These are phyloP conservation scores for Aspergillus baeticus DNA, from an alignment of 495 filamentous ascomycete genomes.

Conservation along the genomic window DNA sequence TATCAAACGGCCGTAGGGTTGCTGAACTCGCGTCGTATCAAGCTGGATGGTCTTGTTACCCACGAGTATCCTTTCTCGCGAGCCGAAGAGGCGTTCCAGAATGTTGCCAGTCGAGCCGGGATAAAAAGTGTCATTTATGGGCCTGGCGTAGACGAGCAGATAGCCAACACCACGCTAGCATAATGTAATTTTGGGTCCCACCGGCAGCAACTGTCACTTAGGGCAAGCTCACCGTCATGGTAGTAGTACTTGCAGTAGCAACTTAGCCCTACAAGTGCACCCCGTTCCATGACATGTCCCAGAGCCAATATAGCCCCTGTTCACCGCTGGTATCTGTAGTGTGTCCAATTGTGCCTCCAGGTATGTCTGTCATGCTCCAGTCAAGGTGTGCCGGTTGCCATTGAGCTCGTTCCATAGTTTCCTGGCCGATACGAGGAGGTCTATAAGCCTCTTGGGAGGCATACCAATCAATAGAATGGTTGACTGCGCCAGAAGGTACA, in stretches of 20 bases:
- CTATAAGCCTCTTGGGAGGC: conserved; percentile 2
- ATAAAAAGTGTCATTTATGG: conserved; percentile 36
- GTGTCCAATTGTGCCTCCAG: neutral
- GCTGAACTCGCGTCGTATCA: conserved; percentile 37
- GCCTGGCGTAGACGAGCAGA: conserved; percentile 22
- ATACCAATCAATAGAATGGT: conserved; percentile 3
- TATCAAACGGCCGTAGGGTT: conserved; percentile 76
- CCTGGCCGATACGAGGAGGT: neutral
- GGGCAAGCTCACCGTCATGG: neutral
- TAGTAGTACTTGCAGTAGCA: neutral
- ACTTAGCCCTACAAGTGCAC: too few species aligned
- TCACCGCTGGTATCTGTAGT: conserved; percentile 9
- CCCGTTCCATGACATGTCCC: conserved; percentile 31
- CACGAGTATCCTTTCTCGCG: neutral
- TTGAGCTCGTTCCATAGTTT: too few species aligned
- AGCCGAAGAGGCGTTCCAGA: conserved; percentile 6
- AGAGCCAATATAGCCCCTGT: conserved; percentile 28
- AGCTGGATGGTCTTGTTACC: conserved; percentile 43
- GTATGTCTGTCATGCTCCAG: neutral
- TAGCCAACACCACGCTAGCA: conserved; percentile 13
- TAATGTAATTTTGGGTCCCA: neutral
- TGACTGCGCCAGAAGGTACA: conserved; percentile 8
- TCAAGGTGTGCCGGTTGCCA: neutral
- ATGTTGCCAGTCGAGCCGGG: conserved; percentile 12
- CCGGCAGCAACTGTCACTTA: neutral